A percentile compares a stretch with the other conserved stretches of the same genome.
These are phyloP conservation scores for Silene vulgaris DNA, from an alignment of 179 eudicot species.

Conservation along the genomic window DNA sequence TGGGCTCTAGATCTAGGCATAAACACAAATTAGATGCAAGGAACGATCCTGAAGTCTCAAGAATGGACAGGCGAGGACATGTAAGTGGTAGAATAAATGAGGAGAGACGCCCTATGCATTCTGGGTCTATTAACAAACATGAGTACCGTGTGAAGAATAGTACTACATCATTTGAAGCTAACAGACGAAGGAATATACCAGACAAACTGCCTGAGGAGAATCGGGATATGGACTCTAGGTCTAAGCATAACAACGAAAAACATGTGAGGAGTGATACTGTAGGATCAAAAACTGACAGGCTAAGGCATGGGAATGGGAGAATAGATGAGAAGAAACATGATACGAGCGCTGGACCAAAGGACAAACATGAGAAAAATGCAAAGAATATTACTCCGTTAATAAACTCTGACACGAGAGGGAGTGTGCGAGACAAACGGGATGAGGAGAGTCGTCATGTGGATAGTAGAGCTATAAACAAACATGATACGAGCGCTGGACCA, in stretches of 20 bases:
- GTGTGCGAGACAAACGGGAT: constrained; percentile 31
- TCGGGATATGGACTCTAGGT: constrained; percentile 25
- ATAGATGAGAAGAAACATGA: constrained; percentile 30
- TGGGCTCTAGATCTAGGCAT: constrained; percentile 22
- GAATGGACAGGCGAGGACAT: constrained; percentile 37
- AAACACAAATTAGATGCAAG: constrained; percentile 26
- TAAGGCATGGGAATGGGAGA: constrained; percentile 33
- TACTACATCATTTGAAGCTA: constrained; percentile 27
- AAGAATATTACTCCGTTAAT: constrained; percentile 21
- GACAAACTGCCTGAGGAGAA: constrained; percentile 33
- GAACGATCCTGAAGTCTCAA: constrained; percentile 22
- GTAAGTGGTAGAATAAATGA: constrained; percentile 38
- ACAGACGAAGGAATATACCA: constrained; percentile 33
- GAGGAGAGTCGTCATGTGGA: constrained; percentile 32
- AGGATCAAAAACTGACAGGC: constrained; percentile 35
- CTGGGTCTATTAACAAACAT: constrained; percentile 22
- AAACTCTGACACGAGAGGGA: constrained; percentile 37
- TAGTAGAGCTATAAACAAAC: constrained; percentile 18
- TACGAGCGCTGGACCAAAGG: constrained; percentile 23
- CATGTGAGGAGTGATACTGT: constrained; percentile 23
- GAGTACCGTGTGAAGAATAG: constrained; percentile 28
- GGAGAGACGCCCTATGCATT: constrained; percentile 24
- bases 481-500: constrained; percentile 25
- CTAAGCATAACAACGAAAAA: constrained; percentile 25
- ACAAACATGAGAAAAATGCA: constrained; percentile 27